These are phyloP conservation scores for Rhizopus arrhizus DNA, from an alignment of 371 early-diverging fungal species.

Conservation along the genomic window DNA sequence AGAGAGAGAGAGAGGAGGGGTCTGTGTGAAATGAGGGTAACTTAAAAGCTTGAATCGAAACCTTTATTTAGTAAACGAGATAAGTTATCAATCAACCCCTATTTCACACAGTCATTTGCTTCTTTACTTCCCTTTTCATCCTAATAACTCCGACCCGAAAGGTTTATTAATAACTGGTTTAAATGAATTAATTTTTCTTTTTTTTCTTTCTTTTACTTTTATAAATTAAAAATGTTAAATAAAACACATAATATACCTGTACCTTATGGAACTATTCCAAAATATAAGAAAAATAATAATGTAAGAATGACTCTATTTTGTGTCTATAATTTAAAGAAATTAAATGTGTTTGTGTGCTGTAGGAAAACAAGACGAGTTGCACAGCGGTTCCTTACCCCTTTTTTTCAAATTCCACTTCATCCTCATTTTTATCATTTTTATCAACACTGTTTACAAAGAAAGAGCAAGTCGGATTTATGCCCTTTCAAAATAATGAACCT, in stretches of 20 bases:
- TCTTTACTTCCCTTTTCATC: neutral
- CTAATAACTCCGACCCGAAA: conserved; percentile 4
- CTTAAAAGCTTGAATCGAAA: too few species aligned
- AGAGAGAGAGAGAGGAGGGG: neutral
- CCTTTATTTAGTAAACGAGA: neutral
- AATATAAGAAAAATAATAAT: conserved; percentile 21
- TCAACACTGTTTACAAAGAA: conserved; percentile 12
- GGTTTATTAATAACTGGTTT: neutral
- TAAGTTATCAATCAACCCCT: neutral
- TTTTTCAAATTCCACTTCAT: conserved; percentile 16
- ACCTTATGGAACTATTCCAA: conserved; percentile 38
- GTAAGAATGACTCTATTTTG: conserved; percentile 3
- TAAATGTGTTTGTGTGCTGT: conserved; percentile 6
- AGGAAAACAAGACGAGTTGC: neutral
- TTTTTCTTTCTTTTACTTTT: neutral
- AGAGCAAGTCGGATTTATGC: conserved; percentile 30
- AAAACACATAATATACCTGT: conserved; percentile 25
- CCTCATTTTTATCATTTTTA: conserved; percentile 24
- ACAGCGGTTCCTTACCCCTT: conserved; percentile 27
- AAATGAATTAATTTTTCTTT: neutral
- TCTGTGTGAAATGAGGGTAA: neutral
- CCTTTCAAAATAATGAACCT: conserved; percentile 10
- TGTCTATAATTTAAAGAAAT: conserved; percentile 1
- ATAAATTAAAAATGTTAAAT: conserved; percentile 17
- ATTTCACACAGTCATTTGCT: neutral